Percentiles rank a stretch among this genome's conserved stretches.
Evolutionary conservation across 352 stramenopile genomes (phyloP).

Genomic region (Globisporangium polare): DNA sequence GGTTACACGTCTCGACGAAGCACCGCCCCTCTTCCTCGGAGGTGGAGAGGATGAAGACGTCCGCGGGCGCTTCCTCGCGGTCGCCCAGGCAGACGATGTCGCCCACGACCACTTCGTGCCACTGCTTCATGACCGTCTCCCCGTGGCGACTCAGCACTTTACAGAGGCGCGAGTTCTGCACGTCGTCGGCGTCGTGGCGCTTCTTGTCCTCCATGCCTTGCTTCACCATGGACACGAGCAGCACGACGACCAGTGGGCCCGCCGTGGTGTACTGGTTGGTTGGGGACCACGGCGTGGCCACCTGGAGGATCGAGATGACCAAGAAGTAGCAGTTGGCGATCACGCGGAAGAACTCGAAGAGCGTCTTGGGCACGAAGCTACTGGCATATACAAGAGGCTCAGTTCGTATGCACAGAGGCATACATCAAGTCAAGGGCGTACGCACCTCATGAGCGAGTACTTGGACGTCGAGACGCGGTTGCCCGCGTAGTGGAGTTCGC

Average conservation of each 20-base stretch:
- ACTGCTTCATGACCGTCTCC: constrained; percentile 50
- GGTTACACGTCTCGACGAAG: constrained; percentile 93
- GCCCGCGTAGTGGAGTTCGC: constrained; percentile 35
- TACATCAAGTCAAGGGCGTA: not conserved
- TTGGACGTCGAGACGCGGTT: constrained; percentile 90
- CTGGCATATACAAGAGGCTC: not conserved
- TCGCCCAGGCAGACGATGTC: constrained; percentile 52
- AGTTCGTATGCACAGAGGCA: not conserved
- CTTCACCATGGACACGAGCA: constrained; percentile 79
- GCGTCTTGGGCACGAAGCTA: constrained; percentile 93
- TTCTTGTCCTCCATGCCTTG: constrained; percentile 77
- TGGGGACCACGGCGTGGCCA: constrained; percentile 59
- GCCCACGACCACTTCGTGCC: constrained; percentile 75
- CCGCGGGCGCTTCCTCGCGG: constrained; percentile 56
- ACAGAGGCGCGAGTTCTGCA: constrained; percentile 60
- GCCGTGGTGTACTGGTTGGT: constrained; percentile 80
- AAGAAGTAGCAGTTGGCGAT: constrained; percentile 96
- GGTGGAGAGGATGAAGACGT: constrained; percentile 68
- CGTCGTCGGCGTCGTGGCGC: constrained; percentile 59
- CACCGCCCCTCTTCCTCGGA: constrained; percentile 72
- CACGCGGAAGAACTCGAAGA: constrained; percentile 93
- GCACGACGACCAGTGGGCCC: constrained; percentile 60
- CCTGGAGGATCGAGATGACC: constrained; percentile 91
- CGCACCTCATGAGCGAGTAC: constrained; percentile 86
- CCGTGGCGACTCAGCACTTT: constrained; percentile 33